These are phyloP conservation scores for Saturnispora galanensis DNA, from an alignment of 805 yeast genomes.

Conservation along the genomic window DNA sequence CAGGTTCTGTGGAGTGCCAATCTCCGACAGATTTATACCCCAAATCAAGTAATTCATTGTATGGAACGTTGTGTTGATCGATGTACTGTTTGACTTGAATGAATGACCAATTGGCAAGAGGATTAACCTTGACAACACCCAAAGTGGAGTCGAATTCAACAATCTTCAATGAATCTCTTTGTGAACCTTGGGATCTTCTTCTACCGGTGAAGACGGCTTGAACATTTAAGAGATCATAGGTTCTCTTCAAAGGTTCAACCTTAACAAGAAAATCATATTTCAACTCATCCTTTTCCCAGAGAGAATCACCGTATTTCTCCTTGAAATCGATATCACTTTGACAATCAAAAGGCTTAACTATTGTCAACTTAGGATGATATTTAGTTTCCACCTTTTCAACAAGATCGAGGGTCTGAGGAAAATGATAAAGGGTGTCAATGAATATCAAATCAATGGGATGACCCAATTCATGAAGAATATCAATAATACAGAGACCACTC, in stretches of 20 bases:
- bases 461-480: conserved; percentile 55
- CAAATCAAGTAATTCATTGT: conserved; percentile 69
- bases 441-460: conserved; percentile 57
- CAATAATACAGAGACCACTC: conserved; percentile 82
- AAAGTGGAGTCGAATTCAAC: conserved; percentile 65
- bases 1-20: conserved; percentile 90
- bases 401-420: conserved; percentile 83
- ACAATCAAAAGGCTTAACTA: conserved; percentile 57
- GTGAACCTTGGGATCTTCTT: conserved; percentile 83
- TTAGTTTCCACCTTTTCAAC: conserved; percentile 46
- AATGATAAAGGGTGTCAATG: conserved; percentile 85
- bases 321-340: conserved; percentile 54
- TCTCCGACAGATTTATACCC: conserved; percentile 93
- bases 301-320: conserved; percentile 54
- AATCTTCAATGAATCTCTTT: conserved; percentile 59
- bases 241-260: conserved; percentile 87
- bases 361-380: conserved; percentile 45
- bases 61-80: conserved; percentile 65
- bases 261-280: conserved; percentile 79
- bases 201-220: conserved; percentile 88
- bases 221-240: conserved; percentile 64
- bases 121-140: conserved; percentile 78
- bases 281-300: conserved; percentile 79
- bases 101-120: conserved; percentile 78
- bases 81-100: conserved; percentile 60